Percentiles rank a stretch among this genome's conserved stretches.
phyloP scores from a whole-genome alignment of 495 filamentous ascomycete genomes.

The Clavariopsis aquatica region DNA sequence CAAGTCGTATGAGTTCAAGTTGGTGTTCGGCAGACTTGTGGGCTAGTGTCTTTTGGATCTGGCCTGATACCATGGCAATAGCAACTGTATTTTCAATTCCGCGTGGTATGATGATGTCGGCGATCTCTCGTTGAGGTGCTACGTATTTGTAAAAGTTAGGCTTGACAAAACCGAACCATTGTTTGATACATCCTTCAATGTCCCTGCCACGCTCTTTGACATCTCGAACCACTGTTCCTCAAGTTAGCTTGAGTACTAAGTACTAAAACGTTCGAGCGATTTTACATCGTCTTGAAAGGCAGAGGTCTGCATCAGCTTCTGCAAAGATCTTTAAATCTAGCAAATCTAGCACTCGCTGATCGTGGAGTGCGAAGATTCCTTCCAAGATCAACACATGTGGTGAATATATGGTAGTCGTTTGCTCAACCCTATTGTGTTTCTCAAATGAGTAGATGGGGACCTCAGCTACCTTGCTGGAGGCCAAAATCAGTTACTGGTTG shows the following conservation, averaged over 20 bases:
- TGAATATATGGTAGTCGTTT: conserved; percentile 88
- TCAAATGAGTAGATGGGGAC: conserved; percentile 95
- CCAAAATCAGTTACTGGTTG: conserved; percentile 20
- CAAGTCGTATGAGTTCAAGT: conserved; percentile 70
- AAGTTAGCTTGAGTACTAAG: conserved; percentile 10
- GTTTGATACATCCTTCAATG: conserved; percentile 93
- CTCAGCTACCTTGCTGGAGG: conserved; percentile 78
- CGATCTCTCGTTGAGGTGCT: conserved; percentile 73
- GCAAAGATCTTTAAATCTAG: conserved; percentile 97
- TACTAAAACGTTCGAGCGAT: conserved; percentile 39
- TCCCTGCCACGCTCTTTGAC: conserved; percentile 81
- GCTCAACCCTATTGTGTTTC: conserved; percentile 75
- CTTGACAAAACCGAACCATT: conserved; percentile 96
- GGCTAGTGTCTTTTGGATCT: conserved; percentile 77
- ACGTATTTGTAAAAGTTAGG: conserved; percentile 91
- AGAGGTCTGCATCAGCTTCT: conserved; percentile 93
- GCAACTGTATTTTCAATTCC: conserved; percentile 92
- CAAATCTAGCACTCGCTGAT: conserved; percentile 79
- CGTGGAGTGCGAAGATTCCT: conserved; percentile 93
- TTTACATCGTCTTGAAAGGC: conserved; percentile 83
- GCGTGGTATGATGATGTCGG: conserved; percentile 91
- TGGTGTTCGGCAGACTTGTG: conserved; percentile 85
- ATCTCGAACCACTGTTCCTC: conserved; percentile 73
- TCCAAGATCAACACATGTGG: conserved; percentile 94
- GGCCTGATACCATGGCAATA: conserved; percentile 90